Conservation (phyloP, 768 basidiomycete species). For the Lactarius pseudohatsudake region DNA sequence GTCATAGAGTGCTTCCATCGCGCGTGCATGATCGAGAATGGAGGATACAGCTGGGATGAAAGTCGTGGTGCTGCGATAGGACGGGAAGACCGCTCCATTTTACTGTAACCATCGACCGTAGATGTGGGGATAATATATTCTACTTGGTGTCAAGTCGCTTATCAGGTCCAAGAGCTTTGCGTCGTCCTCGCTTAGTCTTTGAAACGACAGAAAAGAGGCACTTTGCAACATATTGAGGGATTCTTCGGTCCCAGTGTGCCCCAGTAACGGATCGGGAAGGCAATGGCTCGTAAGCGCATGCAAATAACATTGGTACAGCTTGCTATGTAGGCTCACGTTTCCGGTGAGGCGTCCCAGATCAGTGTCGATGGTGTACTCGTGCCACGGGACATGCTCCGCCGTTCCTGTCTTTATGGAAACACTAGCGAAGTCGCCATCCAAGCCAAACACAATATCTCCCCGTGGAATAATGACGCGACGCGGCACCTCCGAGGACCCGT, state of each 20-base stretch:
- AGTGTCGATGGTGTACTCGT: conserved; percentile 36
- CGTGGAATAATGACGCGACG: conserved; percentile 17
- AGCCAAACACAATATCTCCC: not conserved
- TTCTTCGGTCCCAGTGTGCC: conserved; percentile 45
- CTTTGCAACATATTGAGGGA: conserved; percentile 43
- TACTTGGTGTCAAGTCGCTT: not conserved
- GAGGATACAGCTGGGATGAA: not conserved
- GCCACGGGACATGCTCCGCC: conserved; percentile 27
- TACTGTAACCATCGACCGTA: conserved; percentile 5
- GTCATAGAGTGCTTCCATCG: conserved; percentile 7
- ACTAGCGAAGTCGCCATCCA: not conserved
- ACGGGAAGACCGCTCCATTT: conserved; percentile 12
- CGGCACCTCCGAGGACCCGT: not conserved
- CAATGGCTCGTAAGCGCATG: conserved; percentile 47
- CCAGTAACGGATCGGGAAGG: conserved; percentile 45
- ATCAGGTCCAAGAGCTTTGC: conserved; percentile 10
- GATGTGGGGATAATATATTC: conserved; percentile 11
- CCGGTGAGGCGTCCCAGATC: conserved; percentile 36
- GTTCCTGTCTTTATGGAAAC: conserved; percentile 4
- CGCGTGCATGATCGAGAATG: conserved; percentile 12
- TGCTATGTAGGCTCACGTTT: conserved; percentile 33
- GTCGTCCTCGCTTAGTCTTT: conserved; percentile 30
- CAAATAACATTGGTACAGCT: conserved; percentile 43
- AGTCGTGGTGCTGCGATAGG: conserved; percentile 18
- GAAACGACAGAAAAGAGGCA: conserved; percentile 42